These are phyloP conservation scores for Trifolium repens DNA, from an alignment of 306 rosid species.

Conservation along the genomic window DNA sequence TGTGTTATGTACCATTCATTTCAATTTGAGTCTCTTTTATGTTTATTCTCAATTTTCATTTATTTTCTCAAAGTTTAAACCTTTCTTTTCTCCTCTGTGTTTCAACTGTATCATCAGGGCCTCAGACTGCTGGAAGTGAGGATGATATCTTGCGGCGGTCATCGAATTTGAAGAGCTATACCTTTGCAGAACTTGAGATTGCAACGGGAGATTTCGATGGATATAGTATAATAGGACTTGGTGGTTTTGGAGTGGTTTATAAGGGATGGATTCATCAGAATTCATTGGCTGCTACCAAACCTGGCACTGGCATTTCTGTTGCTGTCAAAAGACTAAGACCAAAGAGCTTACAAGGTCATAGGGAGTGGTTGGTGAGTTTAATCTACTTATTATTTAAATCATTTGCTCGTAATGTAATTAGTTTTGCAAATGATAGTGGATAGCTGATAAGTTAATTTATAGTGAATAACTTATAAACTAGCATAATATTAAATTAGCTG, in stretches of 20 bases:
- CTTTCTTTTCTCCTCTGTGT: too few species aligned
- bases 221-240: slow-evolving; percentile 61
- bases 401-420: too few species aligned
- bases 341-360: slow-evolving; percentile 58
- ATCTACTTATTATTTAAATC: too few species aligned
- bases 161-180: slow-evolving; percentile 57
- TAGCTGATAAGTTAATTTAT: too few species aligned
- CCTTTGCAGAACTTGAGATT: slow-evolving; percentile 48
- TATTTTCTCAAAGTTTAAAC: too few species aligned
- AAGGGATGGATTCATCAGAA: slow-evolving; percentile 72
- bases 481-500: too few species aligned
- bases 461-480: too few species aligned
- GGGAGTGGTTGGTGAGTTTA: slow-evolving; percentile 72
- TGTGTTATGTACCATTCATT: too few species aligned
- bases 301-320: slow-evolving; percentile 62
- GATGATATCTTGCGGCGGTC: slow-evolving; percentile 62
- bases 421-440: too few species aligned
- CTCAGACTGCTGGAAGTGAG: slow-evolving; percentile 57
- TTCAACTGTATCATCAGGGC: slow-evolving; percentile 44
- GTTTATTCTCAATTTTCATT: too few species aligned
- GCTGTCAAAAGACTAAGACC: slow-evolving; percentile 69
- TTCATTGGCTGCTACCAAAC: slow-evolving; percentile 53
- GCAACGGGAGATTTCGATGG: slow-evolving; percentile 68
- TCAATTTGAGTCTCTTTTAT: too few species aligned
- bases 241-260: slow-evolving; percentile 65